Percentiles rank a stretch among this genome's conserved stretches.
Conservation (phyloP, 2,329 filamentous ascomycete genomes). For the Pseudopithomyces chartarum region DNA sequence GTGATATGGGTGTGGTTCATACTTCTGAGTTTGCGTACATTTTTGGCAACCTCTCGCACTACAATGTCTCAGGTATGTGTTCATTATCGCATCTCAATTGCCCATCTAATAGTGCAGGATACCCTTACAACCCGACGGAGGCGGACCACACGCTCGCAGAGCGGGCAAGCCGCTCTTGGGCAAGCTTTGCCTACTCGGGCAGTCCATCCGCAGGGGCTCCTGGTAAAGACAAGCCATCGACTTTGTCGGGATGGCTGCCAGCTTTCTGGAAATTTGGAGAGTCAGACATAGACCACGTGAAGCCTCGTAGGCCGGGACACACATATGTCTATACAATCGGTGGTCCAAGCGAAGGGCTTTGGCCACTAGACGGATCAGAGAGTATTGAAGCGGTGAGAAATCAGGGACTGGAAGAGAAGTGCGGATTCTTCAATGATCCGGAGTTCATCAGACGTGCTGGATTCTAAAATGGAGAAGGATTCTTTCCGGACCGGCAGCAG, state of each 20-base stretch:
- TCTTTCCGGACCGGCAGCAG: not conserved
- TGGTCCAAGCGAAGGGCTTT: slow-evolving; percentile 51
- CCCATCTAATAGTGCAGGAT: not conserved
- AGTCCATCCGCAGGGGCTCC: slow-evolving; percentile 20
- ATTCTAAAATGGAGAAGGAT: not conserved
- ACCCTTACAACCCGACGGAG: slow-evolving; percentile 41
- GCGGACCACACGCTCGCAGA: slow-evolving; percentile 49
- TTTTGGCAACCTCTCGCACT: slow-evolving; percentile 51
- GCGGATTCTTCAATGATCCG: slow-evolving; percentile 53
- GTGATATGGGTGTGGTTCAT: slow-evolving; percentile 55
- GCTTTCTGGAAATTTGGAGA: slow-evolving; percentile 38
- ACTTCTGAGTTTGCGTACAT: slow-evolving; percentile 61
- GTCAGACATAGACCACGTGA: slow-evolving; percentile 17
- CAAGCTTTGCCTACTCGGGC: slow-evolving; percentile 51
- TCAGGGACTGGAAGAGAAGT: slow-evolving; percentile 55
- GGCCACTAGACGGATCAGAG: slow-evolving; percentile 43
- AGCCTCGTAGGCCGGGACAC: slow-evolving; percentile 17
- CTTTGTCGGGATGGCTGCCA: slow-evolving; percentile 48
- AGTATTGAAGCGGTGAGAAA: slow-evolving; percentile 31
- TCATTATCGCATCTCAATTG: not conserved
- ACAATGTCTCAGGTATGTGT: slow-evolving; percentile 39
- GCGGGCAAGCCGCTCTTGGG: slow-evolving; percentile 55
- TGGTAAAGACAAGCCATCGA: slow-evolving; percentile 20
- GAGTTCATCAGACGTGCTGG: slow-evolving; percentile 44
- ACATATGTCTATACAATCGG: slow-evolving; percentile 44